Base-by-base conservation (phyloP, 129 eudicot species). In the Ambrosia artemisiifolia region DNA sequence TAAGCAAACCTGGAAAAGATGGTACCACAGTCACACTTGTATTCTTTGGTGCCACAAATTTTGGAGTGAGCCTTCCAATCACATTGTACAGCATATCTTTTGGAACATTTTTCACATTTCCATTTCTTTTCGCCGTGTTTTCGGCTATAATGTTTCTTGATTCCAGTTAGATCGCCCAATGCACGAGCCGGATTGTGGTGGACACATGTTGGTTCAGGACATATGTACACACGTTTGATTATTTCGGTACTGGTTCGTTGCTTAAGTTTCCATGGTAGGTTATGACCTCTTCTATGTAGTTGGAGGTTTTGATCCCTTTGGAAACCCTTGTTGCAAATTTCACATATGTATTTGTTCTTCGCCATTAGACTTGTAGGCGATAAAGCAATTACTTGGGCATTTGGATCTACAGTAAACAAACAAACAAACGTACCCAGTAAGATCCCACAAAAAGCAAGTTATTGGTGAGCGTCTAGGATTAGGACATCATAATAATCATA, bases 21-120 rank as follows among this genome's bases (percentile, higher is more conserved):
- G 55, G 83, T 79, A 67, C 83, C 83, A 46, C 83, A 79, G 53
- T 79, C 83, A 66, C 83, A 79, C 33, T 79, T 79, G 56, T 79
- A 79, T 49, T 79, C 83, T 59, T 79, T 79, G 34, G 83, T 72
- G 74, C 83, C 83, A 79, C 83, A 79, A 44, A 72, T 73, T 57
- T 79, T 79, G 5, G 79, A 79, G 50, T 79, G 83, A 56, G 83
- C 83, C 67, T 79, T 79, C 83, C 83, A 79, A 64, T 79, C 83
- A 47, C 78, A 79, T 35, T 79, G 83, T 38, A 79, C 83, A 28
- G 83, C 83, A 66, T 79, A 79, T 59, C 77, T 72, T 72, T 79
- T 79, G 8, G 82, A 65, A 48, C 82, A 79, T 60, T 79, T 79
- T 8, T 78, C 82, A 50, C 82, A 78, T 70, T 78, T 78, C 82